Conservation (phyloP, 2,329 filamentous ascomycete genomes). For the Penicillium sp. region DNA sequence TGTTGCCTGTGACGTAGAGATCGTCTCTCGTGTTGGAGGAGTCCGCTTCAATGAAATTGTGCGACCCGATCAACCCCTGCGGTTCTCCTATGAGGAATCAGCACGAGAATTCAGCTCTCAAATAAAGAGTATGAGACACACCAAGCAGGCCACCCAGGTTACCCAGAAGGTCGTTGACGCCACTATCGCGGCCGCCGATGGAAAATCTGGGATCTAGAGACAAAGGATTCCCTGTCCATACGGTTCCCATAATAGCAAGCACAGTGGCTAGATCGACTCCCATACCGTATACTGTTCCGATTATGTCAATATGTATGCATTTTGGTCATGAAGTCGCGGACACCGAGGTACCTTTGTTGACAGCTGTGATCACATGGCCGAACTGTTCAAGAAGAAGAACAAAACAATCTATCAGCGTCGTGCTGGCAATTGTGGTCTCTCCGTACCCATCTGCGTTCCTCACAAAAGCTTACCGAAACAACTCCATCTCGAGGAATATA, state of each 20-base stretch:
- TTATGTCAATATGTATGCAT: neutral
- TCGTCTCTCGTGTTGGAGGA: slow-evolving; percentile 49
- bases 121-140: slow-evolving; percentile 4
- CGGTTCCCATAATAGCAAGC: slow-evolving; percentile 44
- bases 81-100: slow-evolving; percentile 31
- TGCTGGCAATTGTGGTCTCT: too few relatives aligned
- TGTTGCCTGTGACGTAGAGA: slow-evolving; percentile 48
- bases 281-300: slow-evolving; percentile 43
- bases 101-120: neutral
- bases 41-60: slow-evolving; percentile 53
- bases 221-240: slow-evolving; percentile 47
- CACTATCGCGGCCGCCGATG: slow-evolving; percentile 43
- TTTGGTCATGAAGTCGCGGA: too few relatives aligned
- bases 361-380: slow-evolving; percentile 28
- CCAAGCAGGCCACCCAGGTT: slow-evolving; percentile 43
- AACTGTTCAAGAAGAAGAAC: slow-evolving; percentile 15
- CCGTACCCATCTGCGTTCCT: too few relatives aligned
- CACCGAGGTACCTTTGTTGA: slow-evolving; percentile 27
- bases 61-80: slow-evolving; percentile 46
- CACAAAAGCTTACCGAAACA: slow-evolving; percentile 19
- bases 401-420: too few relatives aligned
- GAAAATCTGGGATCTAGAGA: slow-evolving; percentile 48
- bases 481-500: slow-evolving; percentile 41
- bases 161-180: slow-evolving; percentile 38
- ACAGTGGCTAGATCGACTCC: slow-evolving; percentile 40